A percentile compares a stretch with the other conserved stretches of the same genome.
These are phyloP conservation scores for Diplocarpon rosae DNA, from an alignment of 2,329 filamentous ascomycete genomes.

Conservation along the genomic window DNA sequence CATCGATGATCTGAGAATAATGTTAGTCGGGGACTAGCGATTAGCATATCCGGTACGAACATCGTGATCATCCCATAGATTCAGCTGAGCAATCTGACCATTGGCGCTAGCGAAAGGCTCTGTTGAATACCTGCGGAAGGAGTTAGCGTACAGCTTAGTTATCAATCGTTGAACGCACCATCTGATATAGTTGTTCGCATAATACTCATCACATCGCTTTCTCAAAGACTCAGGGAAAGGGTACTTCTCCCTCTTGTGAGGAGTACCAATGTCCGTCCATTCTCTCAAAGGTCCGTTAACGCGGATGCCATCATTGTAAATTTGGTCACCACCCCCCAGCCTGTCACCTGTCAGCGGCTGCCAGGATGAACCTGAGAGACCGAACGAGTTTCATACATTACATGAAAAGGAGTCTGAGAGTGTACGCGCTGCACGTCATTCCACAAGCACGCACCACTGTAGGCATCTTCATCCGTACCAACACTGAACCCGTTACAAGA, in stretches of 20 bases:
- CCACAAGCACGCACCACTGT: conserved; percentile 89
- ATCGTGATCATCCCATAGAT: conserved; percentile 97
- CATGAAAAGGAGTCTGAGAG: conserved; percentile 73
- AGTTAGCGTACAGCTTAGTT: neutral
- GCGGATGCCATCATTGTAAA: conserved; percentile 90
- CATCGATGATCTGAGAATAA: conserved; percentile 57
- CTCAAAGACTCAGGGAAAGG: conserved; percentile 72
- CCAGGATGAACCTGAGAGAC: conserved; percentile 26
- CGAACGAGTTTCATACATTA: conserved; percentile 54
- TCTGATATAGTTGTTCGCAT: conserved; percentile 77
- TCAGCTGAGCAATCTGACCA: conserved; percentile 88
- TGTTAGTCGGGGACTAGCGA: neutral
- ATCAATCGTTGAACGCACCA: conserved; percentile 36
- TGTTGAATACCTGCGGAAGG: conserved; percentile 53
- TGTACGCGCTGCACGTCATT: conserved; percentile 83
- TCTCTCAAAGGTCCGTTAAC: conserved; percentile 68
- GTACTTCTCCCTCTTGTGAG: conserved; percentile 66
- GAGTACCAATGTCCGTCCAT: conserved; percentile 80
- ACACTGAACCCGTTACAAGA: conserved; percentile 95
- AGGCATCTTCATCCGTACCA: conserved; percentile 72
- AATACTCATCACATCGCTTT: conserved; percentile 78
- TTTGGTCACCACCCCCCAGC: conserved; percentile 88
- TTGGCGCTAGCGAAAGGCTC: conserved; percentile 80
- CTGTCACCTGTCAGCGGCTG: conserved; percentile 31
- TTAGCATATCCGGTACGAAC: conserved; percentile 44